A percentile compares a stretch with the other conserved stretches of the same genome.
These are phyloP conservation scores for Coemansia sp. DNA, from an alignment of 192 early-diverging fungal genomes.

Conservation along the genomic window DNA sequence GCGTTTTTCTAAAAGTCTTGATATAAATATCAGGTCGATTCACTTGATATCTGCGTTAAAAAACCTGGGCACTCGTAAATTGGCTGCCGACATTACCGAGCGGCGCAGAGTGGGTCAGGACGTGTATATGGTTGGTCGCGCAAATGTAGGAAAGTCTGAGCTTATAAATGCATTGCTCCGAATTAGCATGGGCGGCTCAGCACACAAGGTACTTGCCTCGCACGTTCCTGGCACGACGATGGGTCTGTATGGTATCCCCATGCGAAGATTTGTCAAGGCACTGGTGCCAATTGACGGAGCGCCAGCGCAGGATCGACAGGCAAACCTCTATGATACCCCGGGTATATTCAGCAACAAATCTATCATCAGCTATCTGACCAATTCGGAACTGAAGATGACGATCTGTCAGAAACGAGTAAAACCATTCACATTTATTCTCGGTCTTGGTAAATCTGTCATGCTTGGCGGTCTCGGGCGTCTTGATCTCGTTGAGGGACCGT, in stretches of 20 bases:
- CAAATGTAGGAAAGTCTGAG: constrained; percentile 79
- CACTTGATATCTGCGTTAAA: constrained; percentile 64
- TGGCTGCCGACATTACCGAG: constrained; percentile 49
- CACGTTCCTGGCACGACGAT: constrained; percentile 74
- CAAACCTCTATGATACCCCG: constrained; percentile 60
- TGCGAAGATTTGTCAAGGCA: constrained; percentile 55
- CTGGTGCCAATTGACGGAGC: constrained; percentile 41
- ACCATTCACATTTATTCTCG: constrained; percentile 59
- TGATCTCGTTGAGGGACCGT: constrained; percentile 54
- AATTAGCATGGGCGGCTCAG: constrained; percentile 49
- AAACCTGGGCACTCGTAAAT: constrained; percentile 54
- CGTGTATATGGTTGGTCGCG: constrained; percentile 69
- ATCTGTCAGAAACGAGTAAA: constrained; percentile 46
- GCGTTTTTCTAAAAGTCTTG: constrained; percentile 43
- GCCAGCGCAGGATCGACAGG: constrained; percentile 34
- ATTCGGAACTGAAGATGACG: constrained; percentile 55
- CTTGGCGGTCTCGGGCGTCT: constrained; percentile 61
- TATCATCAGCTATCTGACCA: constrained; percentile 48
- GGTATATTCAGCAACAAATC: constrained; percentile 62
- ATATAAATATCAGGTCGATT: constrained; percentile 47
- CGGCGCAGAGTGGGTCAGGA: constrained; percentile 52
- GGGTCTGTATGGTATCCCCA: constrained; percentile 58
- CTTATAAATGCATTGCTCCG: constrained; percentile 66
- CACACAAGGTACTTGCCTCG: constrained; percentile 60
- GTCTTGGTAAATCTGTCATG: constrained; percentile 55